These are phyloP conservation scores for Stachybotrys chartarum DNA, from an alignment of 2,329 filamentous ascomycete genomes.

Conservation along the genomic window DNA sequence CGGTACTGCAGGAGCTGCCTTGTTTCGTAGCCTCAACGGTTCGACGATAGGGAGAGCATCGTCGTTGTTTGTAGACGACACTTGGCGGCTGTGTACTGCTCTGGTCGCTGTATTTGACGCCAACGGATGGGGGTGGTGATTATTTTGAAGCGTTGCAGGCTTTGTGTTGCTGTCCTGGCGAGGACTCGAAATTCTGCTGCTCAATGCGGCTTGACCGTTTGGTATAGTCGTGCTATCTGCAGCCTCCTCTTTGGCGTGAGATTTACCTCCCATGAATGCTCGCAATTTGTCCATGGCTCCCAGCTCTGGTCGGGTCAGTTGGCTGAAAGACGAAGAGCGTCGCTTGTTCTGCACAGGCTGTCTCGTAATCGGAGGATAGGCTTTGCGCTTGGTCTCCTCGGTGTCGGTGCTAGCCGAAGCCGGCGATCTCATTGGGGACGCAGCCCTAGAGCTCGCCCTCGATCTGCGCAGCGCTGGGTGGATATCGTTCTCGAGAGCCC, in stretches of 20 bases:
- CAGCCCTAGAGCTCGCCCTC: constrained; percentile 14
- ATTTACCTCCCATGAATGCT: constrained; percentile 16
- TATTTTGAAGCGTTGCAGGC: neutral
- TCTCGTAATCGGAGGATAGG: constrained; percentile 30
- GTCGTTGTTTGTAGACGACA: neutral
- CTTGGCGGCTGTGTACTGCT: neutral
- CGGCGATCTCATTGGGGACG: constrained; percentile 16
- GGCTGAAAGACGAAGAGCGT: constrained; percentile 13
- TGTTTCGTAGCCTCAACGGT: neutral
- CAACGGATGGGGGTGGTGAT: neutral
- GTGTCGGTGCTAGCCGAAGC: constrained; percentile 10
- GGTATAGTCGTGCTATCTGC: neutral
- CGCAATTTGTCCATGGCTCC: constrained; percentile 25
- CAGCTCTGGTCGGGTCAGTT: constrained; percentile 19
- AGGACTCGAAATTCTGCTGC: neutral
- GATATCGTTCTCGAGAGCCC: constrained; percentile 18
- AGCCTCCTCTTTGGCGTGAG: constrained; percentile 3
- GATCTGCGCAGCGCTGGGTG: constrained; percentile 27
- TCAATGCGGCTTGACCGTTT: neutral
- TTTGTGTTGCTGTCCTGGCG: neutral
- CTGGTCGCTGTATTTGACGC: neutral
- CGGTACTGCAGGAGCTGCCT: neutral
- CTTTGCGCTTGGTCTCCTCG: constrained; percentile 17
- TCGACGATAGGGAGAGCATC: neutral
- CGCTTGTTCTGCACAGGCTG: constrained; percentile 12